Conservation (phyloP, 495 filamentous ascomycete species). For the Daldinia grandis region DNA sequence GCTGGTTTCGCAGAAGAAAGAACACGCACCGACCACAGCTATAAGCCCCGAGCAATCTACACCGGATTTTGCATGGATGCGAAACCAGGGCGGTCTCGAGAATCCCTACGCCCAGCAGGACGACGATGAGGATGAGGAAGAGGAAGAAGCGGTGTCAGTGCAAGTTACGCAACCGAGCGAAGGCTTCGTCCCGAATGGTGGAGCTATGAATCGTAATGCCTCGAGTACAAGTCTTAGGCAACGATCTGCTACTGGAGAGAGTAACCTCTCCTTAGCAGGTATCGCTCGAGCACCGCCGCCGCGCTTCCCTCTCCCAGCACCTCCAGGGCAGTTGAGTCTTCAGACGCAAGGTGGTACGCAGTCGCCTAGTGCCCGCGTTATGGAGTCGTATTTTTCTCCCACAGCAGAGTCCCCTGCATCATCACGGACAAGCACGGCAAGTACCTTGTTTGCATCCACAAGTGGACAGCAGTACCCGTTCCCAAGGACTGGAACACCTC, state of each 20-base stretch:
- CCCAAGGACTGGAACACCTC: constrained; percentile 73
- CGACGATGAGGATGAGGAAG: constrained; percentile 79
- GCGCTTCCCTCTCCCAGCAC: constrained; percentile 71
- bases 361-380: constrained; percentile 59
- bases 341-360: constrained; percentile 70
- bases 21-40: constrained; percentile 51
- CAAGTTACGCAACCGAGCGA: constrained; percentile 49
- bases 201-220: constrained; percentile 72
- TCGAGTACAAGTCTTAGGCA: constrained; percentile 83
- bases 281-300: constrained; percentile 66
- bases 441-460: constrained; percentile 65
- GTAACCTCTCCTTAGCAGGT: constrained; percentile 58
- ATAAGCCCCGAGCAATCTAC: constrained; percentile 49
- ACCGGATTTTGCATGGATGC: constrained; percentile 82
- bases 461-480: constrained; percentile 73
- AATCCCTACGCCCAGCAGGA: constrained; percentile 85
- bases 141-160: constrained; percentile 43
- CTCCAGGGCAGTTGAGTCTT: constrained; percentile 68
- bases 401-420: constrained; percentile 83
- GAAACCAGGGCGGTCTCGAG: constrained; percentile 64
- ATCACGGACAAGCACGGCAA: constrained; percentile 74
- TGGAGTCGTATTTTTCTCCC: constrained; percentile 92
- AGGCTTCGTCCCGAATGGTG: constrained; percentile 49
- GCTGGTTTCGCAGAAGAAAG: constrained; percentile 66
- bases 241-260: constrained; percentile 80